Evolutionary conservation across 495 filamentous ascomycete genomes (phyloP), one percentile per base, ranked within the genome.

Genomic region (Penicillium paxilli): DNA sequence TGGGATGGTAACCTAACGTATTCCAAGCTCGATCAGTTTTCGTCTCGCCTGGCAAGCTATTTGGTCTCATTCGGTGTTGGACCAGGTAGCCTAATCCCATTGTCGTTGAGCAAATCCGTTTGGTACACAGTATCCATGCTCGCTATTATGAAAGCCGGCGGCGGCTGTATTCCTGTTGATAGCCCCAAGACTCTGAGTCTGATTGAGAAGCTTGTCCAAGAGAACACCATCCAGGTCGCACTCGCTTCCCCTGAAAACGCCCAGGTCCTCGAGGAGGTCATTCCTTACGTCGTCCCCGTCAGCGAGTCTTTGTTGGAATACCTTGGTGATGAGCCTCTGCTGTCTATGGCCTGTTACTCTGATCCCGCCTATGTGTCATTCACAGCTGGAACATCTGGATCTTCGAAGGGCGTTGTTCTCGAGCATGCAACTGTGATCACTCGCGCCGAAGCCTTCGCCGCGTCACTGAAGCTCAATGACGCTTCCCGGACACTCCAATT

Each of bases 401-500:
- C 47, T 52, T 72, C 83, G 0, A 73, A 70, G 21, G 67, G 60
- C 4, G 62, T 77, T 11, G 56, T 74, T 0, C 65, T 77, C 2
- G 66, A 72, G 9, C 76, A 79, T 45, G 25, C 51, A 11, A 59
- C 79, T 11, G 64, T 78, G 19, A 53, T 83, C n/a, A 67, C 78
- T 5, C 64, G 76, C 17, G 79, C 81, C 44, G 51, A 53, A 9
- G 67, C 70, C 2, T 82, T 84, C 38, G 78, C 76, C 1, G 65
- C 70, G 1, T 73, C 72, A 0, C 60, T 83, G 8, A 52, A 63
- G 0, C 69, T 86, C 3, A 67, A 72, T n/a, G 57, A 72, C 2
- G 64, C 67, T 4, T 83, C 80, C 0, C 70, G 83, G 4, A 77
- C 84, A 10, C 73, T 89, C 55, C 86, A 89, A 53, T 77, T 83